Evolutionary conservation across 2,329 filamentous ascomycete genomes (phyloP).

Genomic region (Alternaria panax): DNA sequence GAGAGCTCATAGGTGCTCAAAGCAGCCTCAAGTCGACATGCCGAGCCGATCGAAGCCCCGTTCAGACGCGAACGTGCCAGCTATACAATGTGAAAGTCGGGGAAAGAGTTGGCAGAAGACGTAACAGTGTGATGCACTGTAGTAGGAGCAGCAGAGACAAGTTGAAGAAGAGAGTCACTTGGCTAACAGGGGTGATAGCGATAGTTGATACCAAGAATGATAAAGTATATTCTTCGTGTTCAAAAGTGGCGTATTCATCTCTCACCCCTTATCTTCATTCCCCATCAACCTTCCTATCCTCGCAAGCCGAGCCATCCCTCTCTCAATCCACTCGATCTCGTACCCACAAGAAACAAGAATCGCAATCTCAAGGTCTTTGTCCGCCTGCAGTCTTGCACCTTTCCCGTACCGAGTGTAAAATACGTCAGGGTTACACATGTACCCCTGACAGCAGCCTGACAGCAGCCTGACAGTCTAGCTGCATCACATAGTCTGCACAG

Average conservation of each 20-base stretch:
- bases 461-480: neutral
- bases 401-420: neutral
- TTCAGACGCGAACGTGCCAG: neutral
- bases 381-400: neutral
- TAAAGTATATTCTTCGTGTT: constrained; percentile 9
- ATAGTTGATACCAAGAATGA: constrained; percentile 16
- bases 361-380: neutral
- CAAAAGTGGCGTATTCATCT: neutral
- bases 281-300: neutral
- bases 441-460: neutral
- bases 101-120: neutral
- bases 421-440: neutral
- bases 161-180: neutral
- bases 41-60: neutral
- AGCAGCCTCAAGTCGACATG: neutral
- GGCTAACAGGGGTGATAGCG: neutral
- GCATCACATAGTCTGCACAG: neutral
- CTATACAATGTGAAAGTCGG: neutral
- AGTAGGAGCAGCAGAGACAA: neutral
- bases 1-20: neutral
- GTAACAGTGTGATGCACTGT: neutral
- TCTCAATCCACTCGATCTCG: neutral
- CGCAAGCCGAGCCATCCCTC: neutral
- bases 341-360: neutral
- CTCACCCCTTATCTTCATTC: no score